These are phyloP conservation scores for Acidiella bohemica DNA, from an alignment of 495 filamentous ascomycete genomes.

Conservation along the genomic window DNA sequence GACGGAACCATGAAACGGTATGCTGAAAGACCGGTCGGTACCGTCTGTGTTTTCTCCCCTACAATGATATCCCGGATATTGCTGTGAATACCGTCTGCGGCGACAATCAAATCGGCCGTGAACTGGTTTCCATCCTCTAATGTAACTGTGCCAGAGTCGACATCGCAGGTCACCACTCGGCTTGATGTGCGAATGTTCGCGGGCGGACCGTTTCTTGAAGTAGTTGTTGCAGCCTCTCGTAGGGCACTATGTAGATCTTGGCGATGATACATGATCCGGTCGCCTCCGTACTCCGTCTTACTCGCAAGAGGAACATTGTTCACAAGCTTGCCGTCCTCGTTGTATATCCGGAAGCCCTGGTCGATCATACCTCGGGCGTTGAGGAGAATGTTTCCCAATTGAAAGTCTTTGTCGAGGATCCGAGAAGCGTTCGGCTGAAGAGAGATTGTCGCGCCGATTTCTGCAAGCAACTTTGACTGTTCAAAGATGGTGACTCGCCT, in stretches of 20 bases:
- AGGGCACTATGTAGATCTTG: conserved; percentile 17
- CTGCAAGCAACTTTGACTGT: conserved; percentile 10
- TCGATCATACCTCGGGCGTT: conserved; percentile 12
- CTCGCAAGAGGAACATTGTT: conserved; percentile 7
- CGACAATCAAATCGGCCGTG: conserved; percentile 8
- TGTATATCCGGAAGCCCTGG: conserved; percentile 13
- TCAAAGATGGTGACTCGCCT: conserved; percentile 13
- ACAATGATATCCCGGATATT: conserved; percentile 1
- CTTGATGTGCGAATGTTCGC: conserved; percentile 7
- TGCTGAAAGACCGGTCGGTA: conserved; percentile 16
- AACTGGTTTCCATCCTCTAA: conserved; percentile 11
- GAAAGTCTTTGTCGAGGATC: conserved; percentile 7
- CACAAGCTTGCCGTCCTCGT: conserved; percentile 8
- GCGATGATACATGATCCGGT: conserved; percentile 16
- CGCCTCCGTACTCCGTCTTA: conserved; percentile 11
- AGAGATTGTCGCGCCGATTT: conserved; percentile 15
- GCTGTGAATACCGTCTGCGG: conserved; percentile 11
- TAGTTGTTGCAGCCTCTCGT: conserved; percentile 1
- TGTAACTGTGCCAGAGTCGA: conserved; percentile 4
- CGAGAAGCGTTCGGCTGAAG: conserved; percentile 17
- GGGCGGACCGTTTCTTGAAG: conserved; percentile 1
- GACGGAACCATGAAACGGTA: conserved; percentile 13
- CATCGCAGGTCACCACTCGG: conserved; percentile 2
- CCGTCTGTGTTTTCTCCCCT: background rate
- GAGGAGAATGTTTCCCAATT: background rate